A percentile compares a stretch with the other conserved stretches of the same genome.
phyloP scores from a whole-genome alignment of 2,329 filamentous ascomycete species.

The Hypoxylon sp. region DNA sequence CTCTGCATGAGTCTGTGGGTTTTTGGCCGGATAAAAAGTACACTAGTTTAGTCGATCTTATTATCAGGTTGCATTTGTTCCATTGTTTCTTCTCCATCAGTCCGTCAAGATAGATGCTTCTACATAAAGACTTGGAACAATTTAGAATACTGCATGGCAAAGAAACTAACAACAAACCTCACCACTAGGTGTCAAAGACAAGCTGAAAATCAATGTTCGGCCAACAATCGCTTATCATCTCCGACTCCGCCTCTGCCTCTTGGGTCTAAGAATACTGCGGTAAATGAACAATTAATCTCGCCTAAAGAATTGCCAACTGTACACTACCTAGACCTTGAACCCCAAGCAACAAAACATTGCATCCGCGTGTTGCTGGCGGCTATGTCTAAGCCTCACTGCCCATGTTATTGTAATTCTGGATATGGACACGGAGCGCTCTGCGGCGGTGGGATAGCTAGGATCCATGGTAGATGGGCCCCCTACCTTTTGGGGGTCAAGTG shows the following conservation, averaged over 20 bases:
- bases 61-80: slow-evolving; percentile 27
- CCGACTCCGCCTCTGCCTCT: slow-evolving; percentile 13
- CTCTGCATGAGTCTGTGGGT: slow-evolving; percentile 44
- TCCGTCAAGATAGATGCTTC: slow-evolving; percentile 34
- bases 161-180: slow-evolving; percentile 14
- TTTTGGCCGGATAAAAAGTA: slow-evolving; percentile 45
- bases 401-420: slow-evolving; percentile 35
- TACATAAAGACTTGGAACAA: slow-evolving; percentile 4
- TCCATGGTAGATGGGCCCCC: slow-evolving; percentile 5
- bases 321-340: slow-evolving; percentile 10
- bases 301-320: slow-evolving; percentile 15
- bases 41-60: slow-evolving; percentile 38
- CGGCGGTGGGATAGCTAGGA: slow-evolving; percentile 20
- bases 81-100: slow-evolving; percentile 18
- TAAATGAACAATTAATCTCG: slow-evolving; percentile 35
- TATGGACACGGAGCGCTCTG: slow-evolving; percentile 37
- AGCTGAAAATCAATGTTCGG: slow-evolving; percentile 31
- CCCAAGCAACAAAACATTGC: slow-evolving; percentile 20
- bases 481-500: slow-evolving; percentile 37
- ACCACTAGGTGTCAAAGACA: slow-evolving; percentile 11
- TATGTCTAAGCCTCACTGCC: slow-evolving; percentile 37
- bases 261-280: slow-evolving; percentile 31
- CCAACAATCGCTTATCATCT: slow-evolving; percentile 31
- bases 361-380: slow-evolving; percentile 22
- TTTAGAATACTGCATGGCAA: background rate